Conservation (phyloP, 2,329 filamentous ascomycete species). For the Grosmannia clavigera region DNA sequence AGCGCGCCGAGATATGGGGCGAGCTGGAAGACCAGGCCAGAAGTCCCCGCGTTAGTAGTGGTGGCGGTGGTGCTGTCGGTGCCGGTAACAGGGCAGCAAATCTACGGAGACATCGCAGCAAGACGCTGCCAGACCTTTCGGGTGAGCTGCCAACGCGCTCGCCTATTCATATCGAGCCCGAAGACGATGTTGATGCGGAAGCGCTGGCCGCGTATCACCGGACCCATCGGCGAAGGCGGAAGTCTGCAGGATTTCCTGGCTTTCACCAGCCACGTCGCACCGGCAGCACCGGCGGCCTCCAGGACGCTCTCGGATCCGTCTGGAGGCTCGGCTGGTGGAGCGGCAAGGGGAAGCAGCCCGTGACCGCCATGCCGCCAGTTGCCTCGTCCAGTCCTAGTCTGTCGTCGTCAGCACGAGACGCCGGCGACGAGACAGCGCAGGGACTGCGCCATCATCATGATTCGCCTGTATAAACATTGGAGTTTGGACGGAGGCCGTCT, state of each 20-base stretch:
- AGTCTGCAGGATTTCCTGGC: constrained; percentile 48
- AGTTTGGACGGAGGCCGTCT: neutral
- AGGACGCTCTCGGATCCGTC: constrained; percentile 38
- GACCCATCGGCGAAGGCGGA: constrained; percentile 33
- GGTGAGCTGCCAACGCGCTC: constrained; percentile 20
- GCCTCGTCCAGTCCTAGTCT: too few relatives aligned
- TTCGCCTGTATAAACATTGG: constrained; percentile 7
- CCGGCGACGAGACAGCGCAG: neutral
- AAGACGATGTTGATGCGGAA: constrained; percentile 13
- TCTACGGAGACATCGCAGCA: constrained; percentile 31
- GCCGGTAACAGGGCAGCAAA: constrained; percentile 19
- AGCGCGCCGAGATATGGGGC: constrained; percentile 75
- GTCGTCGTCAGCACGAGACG: neutral
- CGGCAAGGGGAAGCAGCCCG: constrained; percentile 6
- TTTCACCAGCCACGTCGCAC: neutral
- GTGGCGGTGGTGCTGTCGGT: constrained; percentile 18
- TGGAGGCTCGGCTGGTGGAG: constrained; percentile 45
- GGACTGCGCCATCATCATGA: neutral
- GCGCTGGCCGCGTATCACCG: constrained; percentile 6
- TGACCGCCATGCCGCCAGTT: neutral
- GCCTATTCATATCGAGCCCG: neutral
- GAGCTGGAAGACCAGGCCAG: constrained; percentile 66
- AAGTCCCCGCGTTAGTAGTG: constrained; percentile 14
- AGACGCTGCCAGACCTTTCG: constrained; percentile 27
- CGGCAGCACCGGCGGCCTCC: constrained; percentile 17